These are phyloP conservation scores for Lotmaria passim DNA, from an alignment of 208 protist genomes.

Conservation along the genomic window DNA sequence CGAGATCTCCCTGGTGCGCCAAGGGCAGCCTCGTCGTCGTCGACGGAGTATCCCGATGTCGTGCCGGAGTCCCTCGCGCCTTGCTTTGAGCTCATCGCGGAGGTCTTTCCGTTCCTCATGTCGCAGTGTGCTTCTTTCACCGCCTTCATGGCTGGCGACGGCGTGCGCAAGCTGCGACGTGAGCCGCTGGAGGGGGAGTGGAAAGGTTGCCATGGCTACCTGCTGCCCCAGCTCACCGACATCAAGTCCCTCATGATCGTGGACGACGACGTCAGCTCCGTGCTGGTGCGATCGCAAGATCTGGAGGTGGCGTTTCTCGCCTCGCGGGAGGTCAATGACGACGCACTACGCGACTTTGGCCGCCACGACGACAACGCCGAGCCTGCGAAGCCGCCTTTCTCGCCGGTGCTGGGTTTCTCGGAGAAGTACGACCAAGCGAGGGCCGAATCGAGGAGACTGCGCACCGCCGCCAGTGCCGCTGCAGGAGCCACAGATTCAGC, in stretches of 20 bases:
- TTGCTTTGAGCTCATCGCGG: constrained; percentile 69
- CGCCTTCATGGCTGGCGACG: constrained; percentile 79
- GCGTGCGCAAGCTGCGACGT: constrained; percentile 51
- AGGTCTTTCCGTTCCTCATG: constrained; percentile 89
- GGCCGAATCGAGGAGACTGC: neutral
- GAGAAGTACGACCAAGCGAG: neutral
- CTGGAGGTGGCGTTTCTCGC: constrained; percentile 83
- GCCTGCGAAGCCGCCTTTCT: neutral
- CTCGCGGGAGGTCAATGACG: constrained; percentile 71
- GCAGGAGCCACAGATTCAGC: no score
- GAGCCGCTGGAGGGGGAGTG: constrained; percentile 65
- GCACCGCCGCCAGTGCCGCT: no score
- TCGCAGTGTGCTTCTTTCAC: constrained; percentile 83
- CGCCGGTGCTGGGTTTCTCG: neutral
- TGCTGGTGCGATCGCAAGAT: constrained; percentile 72
- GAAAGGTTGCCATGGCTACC: constrained; percentile 80
- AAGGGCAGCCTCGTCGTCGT: neutral
- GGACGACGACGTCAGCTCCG: constrained; percentile 70
- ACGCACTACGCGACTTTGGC: constrained; percentile 44
- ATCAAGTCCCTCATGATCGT: constrained; percentile 90
- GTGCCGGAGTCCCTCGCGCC: constrained; percentile 75
- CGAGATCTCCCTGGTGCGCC: neutral
- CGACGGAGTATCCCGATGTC: constrained; percentile 59
- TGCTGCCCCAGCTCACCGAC: constrained; percentile 69
- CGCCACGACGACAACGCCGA: constrained; percentile 19